Evolutionary conservation across 2,329 filamentous ascomycete species (phyloP).

Genomic region (Fusarium circinatum): DNA sequence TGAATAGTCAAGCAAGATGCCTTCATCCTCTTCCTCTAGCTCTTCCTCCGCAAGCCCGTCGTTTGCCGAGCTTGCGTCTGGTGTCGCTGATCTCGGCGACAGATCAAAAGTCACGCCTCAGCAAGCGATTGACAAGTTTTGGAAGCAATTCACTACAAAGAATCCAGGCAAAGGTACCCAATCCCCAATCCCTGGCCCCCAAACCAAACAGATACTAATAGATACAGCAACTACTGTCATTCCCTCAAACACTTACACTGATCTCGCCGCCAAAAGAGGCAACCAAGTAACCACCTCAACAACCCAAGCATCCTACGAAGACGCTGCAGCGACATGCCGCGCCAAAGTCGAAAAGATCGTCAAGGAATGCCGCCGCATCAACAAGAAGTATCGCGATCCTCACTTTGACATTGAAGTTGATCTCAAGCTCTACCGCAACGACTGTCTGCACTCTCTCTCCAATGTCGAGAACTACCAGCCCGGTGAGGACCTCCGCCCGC

Average conservation of each 20-base stretch:
- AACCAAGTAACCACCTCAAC: conserved; percentile 65
- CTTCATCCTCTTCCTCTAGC: conserved; percentile 20
- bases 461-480: conserved; percentile 45
- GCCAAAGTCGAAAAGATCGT: conserved; percentile 71
- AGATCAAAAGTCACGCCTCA: conserved; percentile 68
- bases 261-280: conserved; percentile 66
- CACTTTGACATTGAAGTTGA: conserved; percentile 87
- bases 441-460: conserved; percentile 60
- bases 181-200: not conserved
- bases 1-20: not conserved
- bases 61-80: not conserved
- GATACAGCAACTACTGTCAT: conserved; percentile 71
- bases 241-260: conserved; percentile 73
- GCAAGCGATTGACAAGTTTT: conserved; percentile 76
- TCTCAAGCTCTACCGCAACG: conserved; percentile 67
- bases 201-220: not conserved
- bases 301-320: conserved; percentile 75
- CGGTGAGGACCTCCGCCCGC: conserved; percentile 52
- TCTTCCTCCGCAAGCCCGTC: conserved; percentile 10
- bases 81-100: conserved; percentile 18
- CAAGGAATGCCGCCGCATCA: conserved; percentile 76
- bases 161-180: conserved; percentile 72
- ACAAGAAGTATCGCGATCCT: conserved; percentile 87
- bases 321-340: conserved; percentile 75
- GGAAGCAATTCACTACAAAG: conserved; percentile 76